Percentiles rank a stretch among this genome's conserved stretches.
These are phyloP conservation scores for Bipolaris gigantea DNA, from an alignment of 2,329 filamentous ascomycete genomes.

Conservation along the genomic window DNA sequence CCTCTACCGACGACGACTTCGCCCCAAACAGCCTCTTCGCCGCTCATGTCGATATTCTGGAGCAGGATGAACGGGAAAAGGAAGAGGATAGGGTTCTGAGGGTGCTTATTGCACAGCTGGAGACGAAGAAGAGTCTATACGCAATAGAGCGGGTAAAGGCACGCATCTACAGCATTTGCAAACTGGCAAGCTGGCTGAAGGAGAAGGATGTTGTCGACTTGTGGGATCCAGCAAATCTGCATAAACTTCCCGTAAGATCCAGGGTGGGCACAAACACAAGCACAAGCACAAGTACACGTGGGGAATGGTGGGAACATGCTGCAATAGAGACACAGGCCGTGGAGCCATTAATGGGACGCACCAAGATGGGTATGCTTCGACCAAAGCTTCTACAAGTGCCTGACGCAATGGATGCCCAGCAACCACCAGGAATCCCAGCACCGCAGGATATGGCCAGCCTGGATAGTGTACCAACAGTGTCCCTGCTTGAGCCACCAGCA, in stretches of 20 bases:
- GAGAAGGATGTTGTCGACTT: conserved; percentile 54
- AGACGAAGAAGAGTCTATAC: conserved; percentile 71
- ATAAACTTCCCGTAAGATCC: conserved; percentile 61
- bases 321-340: conserved; percentile 21
- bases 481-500: conserved; percentile 9
- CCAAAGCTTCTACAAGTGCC: conserved; percentile 10
- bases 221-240: conserved; percentile 26
- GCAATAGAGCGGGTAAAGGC: conserved; percentile 68
- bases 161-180: conserved; percentile 68
- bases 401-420: conserved; percentile 6
- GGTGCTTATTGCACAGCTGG: conserved; percentile 42
- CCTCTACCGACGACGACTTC: conserved; percentile 25
- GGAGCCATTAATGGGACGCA: conserved; percentile 24
- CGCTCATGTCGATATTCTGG: conserved; percentile 38
- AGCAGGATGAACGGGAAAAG: conserved; percentile 17
- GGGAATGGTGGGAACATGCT: conserved; percentile 41
- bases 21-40: conserved; percentile 39
- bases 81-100: conserved; percentile 14
- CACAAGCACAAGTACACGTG: neutral
- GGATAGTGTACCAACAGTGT: conserved; percentile 3
- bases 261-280: conserved; percentile 41
- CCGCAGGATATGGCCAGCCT: conserved; percentile 2
- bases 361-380: conserved; percentile 39
- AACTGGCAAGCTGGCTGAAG: conserved; percentile 68
- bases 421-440: neutral